Evolutionary conservation across 1,284 basidiomycete genomes (phyloP).

Genomic region (Coriolopsis trogii): DNA sequence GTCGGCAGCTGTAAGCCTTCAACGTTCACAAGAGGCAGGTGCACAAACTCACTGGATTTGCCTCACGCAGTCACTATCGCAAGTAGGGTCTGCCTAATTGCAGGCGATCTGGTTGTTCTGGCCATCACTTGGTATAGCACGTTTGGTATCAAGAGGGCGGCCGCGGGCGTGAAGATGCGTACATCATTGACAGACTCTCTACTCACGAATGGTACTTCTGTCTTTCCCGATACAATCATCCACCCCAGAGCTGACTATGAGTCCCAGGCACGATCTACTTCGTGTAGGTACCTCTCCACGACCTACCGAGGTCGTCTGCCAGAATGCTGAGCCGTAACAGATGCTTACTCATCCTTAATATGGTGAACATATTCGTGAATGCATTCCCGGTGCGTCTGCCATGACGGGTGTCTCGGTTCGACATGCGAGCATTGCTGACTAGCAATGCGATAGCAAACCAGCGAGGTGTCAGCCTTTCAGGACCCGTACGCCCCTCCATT

Average conservation of each 20-base stretch:
- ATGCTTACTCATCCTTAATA: constrained; percentile 11
- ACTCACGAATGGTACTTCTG: constrained; percentile 9
- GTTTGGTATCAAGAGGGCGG: constrained; percentile 4
- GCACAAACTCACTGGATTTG: too few relatives aligned
- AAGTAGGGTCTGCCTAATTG: constrained; percentile 3
- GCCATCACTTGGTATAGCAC: constrained; percentile 12
- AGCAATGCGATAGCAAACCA: too few relatives aligned
- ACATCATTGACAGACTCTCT: constrained; percentile 9
- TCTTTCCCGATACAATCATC: neutral
- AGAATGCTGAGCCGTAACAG: too few relatives aligned
- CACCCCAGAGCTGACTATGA: too few relatives aligned
- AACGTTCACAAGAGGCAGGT: neutral
- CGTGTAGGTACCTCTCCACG: too few relatives aligned
- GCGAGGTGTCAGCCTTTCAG: constrained; percentile 13
- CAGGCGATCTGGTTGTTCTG: constrained; percentile 14
- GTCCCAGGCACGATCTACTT: constrained; percentile 12
- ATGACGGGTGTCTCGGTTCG: too few relatives aligned
- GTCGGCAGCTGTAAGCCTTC: neutral
- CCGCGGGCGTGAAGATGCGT: neutral
- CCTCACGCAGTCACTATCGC: constrained; percentile 9
- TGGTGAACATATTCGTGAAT: constrained; percentile 13
- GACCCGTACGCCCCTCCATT: constrained; percentile 5
- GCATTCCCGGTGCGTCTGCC: neutral
- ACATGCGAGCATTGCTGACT: too few relatives aligned
- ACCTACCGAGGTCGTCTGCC: too few relatives aligned